Evolutionary conservation across 257 asterid species (phyloP), one percentile per base, ranked within the genome.

Genomic region (Prunella vulgaris): DNA sequence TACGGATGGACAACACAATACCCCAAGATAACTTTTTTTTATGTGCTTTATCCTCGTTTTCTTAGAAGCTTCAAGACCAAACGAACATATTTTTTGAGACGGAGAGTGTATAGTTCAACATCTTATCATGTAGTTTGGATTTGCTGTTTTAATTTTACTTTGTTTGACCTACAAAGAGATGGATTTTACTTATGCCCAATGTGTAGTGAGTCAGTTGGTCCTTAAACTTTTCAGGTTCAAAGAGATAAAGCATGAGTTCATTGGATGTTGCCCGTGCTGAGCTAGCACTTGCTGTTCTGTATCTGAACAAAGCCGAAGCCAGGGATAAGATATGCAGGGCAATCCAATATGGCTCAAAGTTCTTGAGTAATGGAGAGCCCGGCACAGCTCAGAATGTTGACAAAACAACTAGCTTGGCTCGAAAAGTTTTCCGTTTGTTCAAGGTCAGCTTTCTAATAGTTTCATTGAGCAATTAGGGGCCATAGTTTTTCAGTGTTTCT

Each of bases 301-400:
- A 93, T 79, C 81, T 93, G 65, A 85, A 81, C 86, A 93, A 93
- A 82, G 96, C 92, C 61, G 98, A 93, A 75, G 93, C 96, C 68
- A 86, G 98, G 81, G 98, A 93, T 81, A 93, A 93, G 83, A 83
- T 93, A 83, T 93, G 98, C 85, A 84, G 98, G 92, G 95, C 98
- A 49, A 93, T 93, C 73, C 98, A 93, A 62, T 93, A 93, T 59
- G 98, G 98, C 68, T 93, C 98, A 0, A 93, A 90, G 78, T 90
- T 85, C 80, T 66, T 93, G 88, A 90, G 98, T 76, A 87, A 93
- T 70, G 98, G 98, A 60, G 86, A 93, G 81, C 93, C 98, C 14
- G 97, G 98, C 13, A 88, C 94, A 9, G 98, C 98, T 10, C 97
- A 93, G 71, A 85, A 85, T 80, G 98, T 93, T 61, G 98, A 93